These are phyloP conservation scores for Boletus sp. DNA, from an alignment of 768 basidiomycete genomes.

Conservation along the genomic window DNA sequence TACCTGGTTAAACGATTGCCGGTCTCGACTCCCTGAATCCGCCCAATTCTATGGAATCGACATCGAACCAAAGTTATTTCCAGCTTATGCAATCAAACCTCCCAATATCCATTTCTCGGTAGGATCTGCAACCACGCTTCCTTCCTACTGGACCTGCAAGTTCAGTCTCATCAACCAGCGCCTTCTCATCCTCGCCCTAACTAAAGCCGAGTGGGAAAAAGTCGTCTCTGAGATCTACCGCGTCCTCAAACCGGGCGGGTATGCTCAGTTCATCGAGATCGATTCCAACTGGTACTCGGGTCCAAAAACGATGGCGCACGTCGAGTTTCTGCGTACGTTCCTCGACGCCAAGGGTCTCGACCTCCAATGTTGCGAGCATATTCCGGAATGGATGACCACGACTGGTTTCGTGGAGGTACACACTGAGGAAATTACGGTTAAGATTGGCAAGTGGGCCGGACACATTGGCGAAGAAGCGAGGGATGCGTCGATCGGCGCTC, in stretches of 20 bases:
- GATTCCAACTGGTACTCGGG: slow-evolving; percentile 16
- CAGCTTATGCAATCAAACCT: not conserved
- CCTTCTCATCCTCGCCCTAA: slow-evolving; percentile 30
- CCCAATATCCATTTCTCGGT: slow-evolving; percentile 14
- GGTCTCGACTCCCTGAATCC: slow-evolving; percentile 6
- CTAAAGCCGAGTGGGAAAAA: slow-evolving; percentile 21
- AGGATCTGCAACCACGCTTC: slow-evolving; percentile 19
- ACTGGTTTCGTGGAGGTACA: slow-evolving; percentile 7
- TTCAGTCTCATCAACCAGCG: slow-evolving; percentile 34
- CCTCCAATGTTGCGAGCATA: slow-evolving; percentile 11
- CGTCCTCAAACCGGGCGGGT: slow-evolving; percentile 31
- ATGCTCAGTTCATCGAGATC: slow-evolving; percentile 30
- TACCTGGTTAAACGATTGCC: slow-evolving; percentile 18
- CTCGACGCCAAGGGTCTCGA: slow-evolving; percentile 11
- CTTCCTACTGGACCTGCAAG: slow-evolving; percentile 27
- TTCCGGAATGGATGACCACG: slow-evolving; percentile 2
- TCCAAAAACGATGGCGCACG: slow-evolving; percentile 5
- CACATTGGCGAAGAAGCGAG: slow-evolving; percentile 16
- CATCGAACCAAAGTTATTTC: slow-evolving; percentile 20
- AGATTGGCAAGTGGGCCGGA: slow-evolving; percentile 22
- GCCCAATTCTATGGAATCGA: slow-evolving; percentile 24
- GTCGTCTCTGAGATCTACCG: slow-evolving; percentile 28
- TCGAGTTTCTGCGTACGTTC: slow-evolving; percentile 8
- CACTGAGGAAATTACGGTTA: slow-evolving; percentile 8
- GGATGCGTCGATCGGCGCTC: slow-evolving; percentile 18